These are phyloP conservation scores for Gossypium arboreum DNA, from an alignment of 345 rosid genomes.

Conservation along the genomic window DNA sequence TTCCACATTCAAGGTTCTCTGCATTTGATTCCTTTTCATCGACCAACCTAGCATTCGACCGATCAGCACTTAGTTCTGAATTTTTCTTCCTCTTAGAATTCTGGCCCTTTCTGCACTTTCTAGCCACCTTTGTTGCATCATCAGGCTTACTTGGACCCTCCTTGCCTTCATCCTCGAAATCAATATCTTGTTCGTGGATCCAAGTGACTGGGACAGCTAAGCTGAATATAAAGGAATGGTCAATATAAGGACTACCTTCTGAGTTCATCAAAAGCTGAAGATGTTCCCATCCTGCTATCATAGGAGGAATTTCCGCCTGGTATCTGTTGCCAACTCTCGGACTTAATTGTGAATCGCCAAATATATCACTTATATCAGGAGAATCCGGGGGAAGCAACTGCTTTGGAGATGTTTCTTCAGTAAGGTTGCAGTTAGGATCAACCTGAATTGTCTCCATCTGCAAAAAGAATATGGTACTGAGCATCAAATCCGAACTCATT, in stretches of 20 bases:
- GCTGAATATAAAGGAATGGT: constrained; percentile 42
- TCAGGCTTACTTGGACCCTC: constrained; percentile 6
- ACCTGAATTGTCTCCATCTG: constrained; percentile 38
- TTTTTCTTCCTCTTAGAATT: constrained; percentile 29
- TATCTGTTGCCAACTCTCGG: constrained; percentile 63
- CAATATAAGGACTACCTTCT: constrained; percentile 24
- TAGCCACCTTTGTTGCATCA: constrained; percentile 31
- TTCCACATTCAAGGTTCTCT: constrained; percentile 21
- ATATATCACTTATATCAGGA: constrained; percentile 35
- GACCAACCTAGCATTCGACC: constrained; percentile 19
- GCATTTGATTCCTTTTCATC: constrained; percentile 29
- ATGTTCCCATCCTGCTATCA: constrained; percentile 41
- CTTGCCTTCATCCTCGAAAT: constrained; percentile 17
- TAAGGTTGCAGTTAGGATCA: constrained; percentile 28
- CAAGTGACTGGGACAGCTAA: constrained; percentile 45
- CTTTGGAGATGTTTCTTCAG: constrained; percentile 29
- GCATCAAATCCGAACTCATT: neutral
- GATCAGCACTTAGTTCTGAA: constrained; percentile 22
- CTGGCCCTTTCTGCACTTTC: constrained; percentile 30
- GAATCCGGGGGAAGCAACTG: constrained; percentile 28
- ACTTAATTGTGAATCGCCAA: constrained; percentile 43
- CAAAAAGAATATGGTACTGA: constrained; percentile 7
- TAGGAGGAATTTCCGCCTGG: constrained; percentile 58
- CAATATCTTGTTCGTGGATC: constrained; percentile 21
- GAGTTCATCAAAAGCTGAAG: constrained; percentile 31